A percentile compares a stretch with the other conserved stretches of the same genome.
Evolutionary conservation across 257 asterid species (phyloP).

Genomic region (Scutellaria baicalensis): DNA sequence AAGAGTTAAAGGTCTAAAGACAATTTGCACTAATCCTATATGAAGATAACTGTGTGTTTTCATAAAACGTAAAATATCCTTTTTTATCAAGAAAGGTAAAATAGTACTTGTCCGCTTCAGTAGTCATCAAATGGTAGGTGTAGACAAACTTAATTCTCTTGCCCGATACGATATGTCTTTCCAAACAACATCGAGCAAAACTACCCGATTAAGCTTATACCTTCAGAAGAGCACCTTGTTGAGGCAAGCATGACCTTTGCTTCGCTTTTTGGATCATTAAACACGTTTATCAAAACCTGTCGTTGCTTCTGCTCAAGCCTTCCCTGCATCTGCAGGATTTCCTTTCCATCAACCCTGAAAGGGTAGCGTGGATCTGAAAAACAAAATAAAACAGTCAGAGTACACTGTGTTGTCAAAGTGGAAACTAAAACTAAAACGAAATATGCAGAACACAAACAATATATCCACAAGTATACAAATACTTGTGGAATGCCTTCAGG

Average conservation of each 20-base stretch:
- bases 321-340: conserved; percentile 32
- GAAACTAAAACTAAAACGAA: too few relatives aligned
- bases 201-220: conserved; percentile 45
- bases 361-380: too few relatives aligned
- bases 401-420: too few relatives aligned
- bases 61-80: too few relatives aligned
- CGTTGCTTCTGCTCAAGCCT: conserved; percentile 24
- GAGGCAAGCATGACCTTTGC: conserved; percentile 45
- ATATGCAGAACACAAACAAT: too few relatives aligned
- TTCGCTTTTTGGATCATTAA: conserved; percentile 24
- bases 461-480: too few relatives aligned
- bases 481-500: too few relatives aligned
- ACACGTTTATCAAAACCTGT: conserved; percentile 18
- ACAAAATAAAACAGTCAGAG: too few relatives aligned
- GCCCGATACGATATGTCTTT: conserved; percentile 52
- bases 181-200: conserved; percentile 46
- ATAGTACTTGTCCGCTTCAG: conserved; percentile 37
- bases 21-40: too few relatives aligned
- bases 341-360: conserved; percentile 30
- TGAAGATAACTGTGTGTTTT: too few relatives aligned
- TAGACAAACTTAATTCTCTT: conserved; percentile 39
- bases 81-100: too few relatives aligned
- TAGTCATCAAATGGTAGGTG: conserved; percentile 41
- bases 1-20: too few relatives aligned
- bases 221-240: conserved; percentile 44